A percentile compares a stretch with the other conserved stretches of the same genome.
Evolutionary conservation across 2,329 filamentous ascomycete species (phyloP).

Genomic region (Pseudogymnoascus sp.): DNA sequence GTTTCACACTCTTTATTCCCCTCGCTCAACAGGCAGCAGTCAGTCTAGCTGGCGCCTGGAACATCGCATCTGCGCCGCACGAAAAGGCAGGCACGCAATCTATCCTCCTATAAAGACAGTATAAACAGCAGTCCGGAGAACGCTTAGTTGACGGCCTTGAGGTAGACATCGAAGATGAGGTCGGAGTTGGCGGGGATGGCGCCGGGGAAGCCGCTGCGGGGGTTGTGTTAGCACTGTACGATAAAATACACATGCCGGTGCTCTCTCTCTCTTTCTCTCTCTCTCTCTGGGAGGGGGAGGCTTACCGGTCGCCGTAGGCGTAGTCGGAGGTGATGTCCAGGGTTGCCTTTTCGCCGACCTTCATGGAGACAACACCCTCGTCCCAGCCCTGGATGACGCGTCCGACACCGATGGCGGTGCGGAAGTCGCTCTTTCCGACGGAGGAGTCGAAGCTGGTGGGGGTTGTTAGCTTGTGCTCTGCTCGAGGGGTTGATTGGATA

Average conservation of each 20-base stretch:
- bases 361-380: constrained; percentile 78
- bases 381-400: constrained; percentile 83
- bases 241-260: too few relatives aligned
- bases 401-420: constrained; percentile 70
- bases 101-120: neutral
- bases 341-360: constrained; percentile 79
- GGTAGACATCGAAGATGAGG: constrained; percentile 69
- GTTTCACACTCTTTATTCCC: too few relatives aligned
- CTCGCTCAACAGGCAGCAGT: neutral
- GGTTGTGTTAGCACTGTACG: constrained; percentile 3
- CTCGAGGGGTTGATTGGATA: neutral
- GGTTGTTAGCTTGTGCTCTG: constrained; percentile 14
- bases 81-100: too few relatives aligned
- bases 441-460: constrained; percentile 77
- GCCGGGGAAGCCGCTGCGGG: constrained; percentile 62
- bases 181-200: constrained; percentile 67
- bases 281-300: neutral
- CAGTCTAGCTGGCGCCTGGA: neutral
- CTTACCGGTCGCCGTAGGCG: constrained; percentile 55
- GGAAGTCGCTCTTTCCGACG: constrained; percentile 65
- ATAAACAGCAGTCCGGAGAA: neutral
- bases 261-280: too few relatives aligned
- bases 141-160: constrained; percentile 51
- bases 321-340: constrained; percentile 71
- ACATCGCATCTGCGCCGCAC: too few relatives aligned